Conservation (phyloP, 2,329 filamentous ascomycete genomes). For the Didymella segeticola region DNA sequence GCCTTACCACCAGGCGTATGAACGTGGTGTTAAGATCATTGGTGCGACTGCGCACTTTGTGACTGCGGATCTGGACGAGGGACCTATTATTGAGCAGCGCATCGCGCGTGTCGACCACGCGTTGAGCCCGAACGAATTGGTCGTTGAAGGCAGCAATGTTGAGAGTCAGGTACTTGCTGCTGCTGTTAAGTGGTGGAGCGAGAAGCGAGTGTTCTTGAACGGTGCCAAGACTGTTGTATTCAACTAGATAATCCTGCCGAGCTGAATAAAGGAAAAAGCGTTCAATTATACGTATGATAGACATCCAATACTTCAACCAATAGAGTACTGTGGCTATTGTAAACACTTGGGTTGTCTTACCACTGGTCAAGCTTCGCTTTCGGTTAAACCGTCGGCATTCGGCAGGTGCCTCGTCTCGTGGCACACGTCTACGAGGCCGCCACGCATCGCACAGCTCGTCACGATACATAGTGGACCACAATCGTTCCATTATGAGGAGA, state of each 20-base stretch:
- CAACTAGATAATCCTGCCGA: conserved; percentile 46
- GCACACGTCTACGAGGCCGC: conserved; percentile 21
- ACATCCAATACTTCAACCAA: background rate
- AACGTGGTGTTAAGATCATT: conserved; percentile 87
- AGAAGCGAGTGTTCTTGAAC: conserved; percentile 79
- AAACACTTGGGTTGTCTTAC: background rate
- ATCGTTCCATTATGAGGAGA: conserved; percentile 1
- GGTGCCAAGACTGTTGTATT: conserved; percentile 83
- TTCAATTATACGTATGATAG: background rate
- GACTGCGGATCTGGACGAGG: conserved; percentile 83
- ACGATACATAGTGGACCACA: conserved; percentile 20
- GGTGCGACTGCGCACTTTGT: conserved; percentile 87
- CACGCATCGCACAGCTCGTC: conserved; percentile 23
- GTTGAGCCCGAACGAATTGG: conserved; percentile 76
- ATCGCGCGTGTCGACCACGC: conserved; percentile 78
- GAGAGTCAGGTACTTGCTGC: conserved; percentile 83
- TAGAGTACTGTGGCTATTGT: background rate
- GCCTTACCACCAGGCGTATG: conserved; percentile 87
- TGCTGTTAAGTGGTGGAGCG: conserved; percentile 83
- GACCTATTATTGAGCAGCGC: conserved; percentile 86
- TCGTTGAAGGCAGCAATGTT: conserved; percentile 81
- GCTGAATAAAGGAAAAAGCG: background rate
- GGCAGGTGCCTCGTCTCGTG: conserved; percentile 18
- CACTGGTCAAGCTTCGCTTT: conserved; percentile 2
- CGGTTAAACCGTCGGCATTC: conserved; percentile 9